A percentile compares a stretch with the other conserved stretches of the same genome.
Evolutionary conservation across 768 basidiomycete species (phyloP).

Genomic region (Hygrophorus pudorinus): DNA sequence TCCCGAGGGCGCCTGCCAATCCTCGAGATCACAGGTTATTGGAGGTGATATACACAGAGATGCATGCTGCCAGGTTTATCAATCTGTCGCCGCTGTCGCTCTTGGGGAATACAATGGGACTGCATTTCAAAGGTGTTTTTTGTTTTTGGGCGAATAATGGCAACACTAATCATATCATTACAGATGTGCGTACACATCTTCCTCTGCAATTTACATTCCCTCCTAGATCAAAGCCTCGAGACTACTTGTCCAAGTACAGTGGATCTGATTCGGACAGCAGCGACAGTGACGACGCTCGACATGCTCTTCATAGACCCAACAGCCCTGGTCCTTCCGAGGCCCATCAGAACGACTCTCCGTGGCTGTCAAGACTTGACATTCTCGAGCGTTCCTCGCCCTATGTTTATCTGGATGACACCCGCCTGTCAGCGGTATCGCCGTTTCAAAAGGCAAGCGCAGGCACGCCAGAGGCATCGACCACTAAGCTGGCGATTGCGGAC

Average conservation of each 20-base stretch:
- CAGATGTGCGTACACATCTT: constrained; percentile 60
- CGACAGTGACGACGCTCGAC: background rate
- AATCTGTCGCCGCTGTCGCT: constrained; percentile 56
- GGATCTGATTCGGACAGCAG: no score
- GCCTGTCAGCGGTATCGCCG: constrained; percentile 32
- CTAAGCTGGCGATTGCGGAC: background rate
- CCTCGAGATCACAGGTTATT: constrained; percentile 61
- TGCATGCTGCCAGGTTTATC: constrained; percentile 60
- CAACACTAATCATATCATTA: background rate
- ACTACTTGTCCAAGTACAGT: no score
- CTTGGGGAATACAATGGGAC: constrained; percentile 42
- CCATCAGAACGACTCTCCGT: constrained; percentile 20
- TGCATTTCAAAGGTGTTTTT: constrained; percentile 50
- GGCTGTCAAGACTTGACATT: constrained; percentile 25
- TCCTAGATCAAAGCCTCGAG: constrained; percentile 19
- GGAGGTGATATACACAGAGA: constrained; percentile 54
- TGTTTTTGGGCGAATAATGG: constrained; percentile 3
- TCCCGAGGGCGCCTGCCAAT: constrained; percentile 35
- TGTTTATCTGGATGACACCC: constrained; percentile 35
- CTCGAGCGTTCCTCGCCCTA: constrained; percentile 33
- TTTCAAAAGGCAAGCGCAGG: constrained; percentile 21
- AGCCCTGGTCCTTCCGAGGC: no score
- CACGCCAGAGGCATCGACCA: no score
- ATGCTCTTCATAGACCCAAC: no score
- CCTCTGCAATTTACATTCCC: constrained; percentile 55